A percentile compares a stretch with the other conserved stretches of the same genome.
Evolutionary conservation across 306 rosid species (phyloP).

Genomic region (Ormosia semicastrata): DNA sequence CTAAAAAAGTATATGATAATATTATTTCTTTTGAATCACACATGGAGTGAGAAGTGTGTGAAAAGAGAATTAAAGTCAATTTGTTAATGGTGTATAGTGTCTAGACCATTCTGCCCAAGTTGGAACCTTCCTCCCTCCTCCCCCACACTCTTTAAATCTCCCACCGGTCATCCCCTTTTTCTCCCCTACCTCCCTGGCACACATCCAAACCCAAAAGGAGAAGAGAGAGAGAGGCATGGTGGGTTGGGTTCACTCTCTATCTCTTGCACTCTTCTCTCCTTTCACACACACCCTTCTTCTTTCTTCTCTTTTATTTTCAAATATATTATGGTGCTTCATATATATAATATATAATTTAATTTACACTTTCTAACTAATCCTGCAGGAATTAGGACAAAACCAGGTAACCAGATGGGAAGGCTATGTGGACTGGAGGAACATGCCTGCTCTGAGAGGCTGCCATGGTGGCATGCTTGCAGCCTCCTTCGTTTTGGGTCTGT

Average conservation of each 20-base stretch:
- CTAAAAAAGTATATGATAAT: too few species aligned
- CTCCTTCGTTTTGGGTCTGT: constrained; percentile 77
- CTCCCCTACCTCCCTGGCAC: constrained; percentile 19
- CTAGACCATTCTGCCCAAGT: constrained; percentile 44
- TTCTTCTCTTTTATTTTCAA: neutral
- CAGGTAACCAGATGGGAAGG: constrained; percentile 65
- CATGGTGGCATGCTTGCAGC: constrained; percentile 96
- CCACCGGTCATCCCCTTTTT: constrained; percentile 28
- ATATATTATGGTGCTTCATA: neutral
- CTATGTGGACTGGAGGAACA: constrained; percentile 80
- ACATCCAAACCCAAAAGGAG: constrained; percentile 35
- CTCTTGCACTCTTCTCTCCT: neutral
- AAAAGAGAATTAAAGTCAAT: constrained; percentile 42
- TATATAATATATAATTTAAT: neutral
- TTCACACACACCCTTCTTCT: neutral
- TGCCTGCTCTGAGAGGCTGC: constrained; percentile 61
- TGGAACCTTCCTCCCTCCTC: constrained; percentile 15
- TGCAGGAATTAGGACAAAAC: constrained; percentile 50
- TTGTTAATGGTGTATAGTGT: constrained; percentile 20
- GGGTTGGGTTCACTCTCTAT: constrained; percentile 13
- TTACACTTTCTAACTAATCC: neutral
- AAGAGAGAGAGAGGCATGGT: constrained; percentile 32
- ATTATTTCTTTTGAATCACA: too few species aligned
- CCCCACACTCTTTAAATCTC: constrained; percentile 49
- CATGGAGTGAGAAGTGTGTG: neutral